These are phyloP conservation scores for Irpex sp. DNA, from an alignment of 1,284 basidiomycete species.

Conservation along the genomic window DNA sequence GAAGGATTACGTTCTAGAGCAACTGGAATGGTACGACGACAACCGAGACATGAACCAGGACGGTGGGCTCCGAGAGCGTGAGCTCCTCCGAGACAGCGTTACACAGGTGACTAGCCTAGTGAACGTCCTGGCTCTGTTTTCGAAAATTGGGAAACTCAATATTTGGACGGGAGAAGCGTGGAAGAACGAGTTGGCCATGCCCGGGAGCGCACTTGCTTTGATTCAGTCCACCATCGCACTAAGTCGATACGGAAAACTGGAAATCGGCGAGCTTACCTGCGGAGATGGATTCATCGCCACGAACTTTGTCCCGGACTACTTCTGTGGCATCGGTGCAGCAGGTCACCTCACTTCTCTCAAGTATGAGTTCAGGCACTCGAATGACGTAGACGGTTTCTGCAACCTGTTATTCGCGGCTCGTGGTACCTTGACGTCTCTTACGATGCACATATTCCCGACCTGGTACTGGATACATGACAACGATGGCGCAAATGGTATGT, in stretches of 20 bases:
- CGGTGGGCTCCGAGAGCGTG: not conserved
- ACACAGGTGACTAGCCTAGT: not conserved
- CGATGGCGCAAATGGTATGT: not conserved
- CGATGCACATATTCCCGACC: not conserved
- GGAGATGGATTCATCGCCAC: not conserved
- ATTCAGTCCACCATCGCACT: not conserved
- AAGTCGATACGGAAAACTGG: not conserved
- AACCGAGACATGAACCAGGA: not conserved
- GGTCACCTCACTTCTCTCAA: not conserved
- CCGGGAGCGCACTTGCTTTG: not conserved
- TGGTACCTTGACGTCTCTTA: not conserved
- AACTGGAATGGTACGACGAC: not conserved
- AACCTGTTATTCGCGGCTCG: not conserved
- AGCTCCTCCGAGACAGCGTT: not conserved
- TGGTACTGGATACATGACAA: not conserved
- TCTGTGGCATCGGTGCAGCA: not conserved
- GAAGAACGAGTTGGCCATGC: not conserved
- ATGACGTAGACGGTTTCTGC: not conserved
- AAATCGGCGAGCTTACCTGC: not conserved
- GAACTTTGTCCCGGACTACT: not conserved
- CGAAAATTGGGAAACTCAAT: not conserved
- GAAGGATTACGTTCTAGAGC: not conserved
- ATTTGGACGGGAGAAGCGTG: not conserved
- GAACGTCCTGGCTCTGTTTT: not conserved
- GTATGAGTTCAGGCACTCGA: not conserved